Evolutionary conservation across 148 eudicot species (phyloP).

Genomic region (Camellia japonica): DNA sequence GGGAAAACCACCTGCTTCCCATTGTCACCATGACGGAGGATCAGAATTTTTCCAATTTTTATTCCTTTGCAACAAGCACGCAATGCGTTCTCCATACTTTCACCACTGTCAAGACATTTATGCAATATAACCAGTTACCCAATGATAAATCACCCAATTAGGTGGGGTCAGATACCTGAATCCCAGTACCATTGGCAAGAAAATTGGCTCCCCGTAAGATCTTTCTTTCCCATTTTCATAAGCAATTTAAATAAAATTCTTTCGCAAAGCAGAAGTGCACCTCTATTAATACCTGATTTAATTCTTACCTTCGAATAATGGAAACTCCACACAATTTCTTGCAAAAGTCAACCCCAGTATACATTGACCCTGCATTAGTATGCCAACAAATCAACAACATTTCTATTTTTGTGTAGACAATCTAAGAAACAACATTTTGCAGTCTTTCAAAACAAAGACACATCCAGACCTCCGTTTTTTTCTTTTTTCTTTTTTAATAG

Average conservation of each 20-base stretch:
- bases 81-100: constrained; percentile 97
- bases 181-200: too few relatives aligned
- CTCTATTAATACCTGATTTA: constrained; percentile 16
- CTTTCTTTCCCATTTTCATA: not conserved
- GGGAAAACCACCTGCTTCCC: constrained; percentile 71
- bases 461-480: not conserved
- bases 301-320: constrained; percentile 81
- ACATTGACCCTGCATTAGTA: constrained; percentile 70
- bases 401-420: not conserved
- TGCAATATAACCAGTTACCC: constrained; percentile 5
- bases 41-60: constrained; percentile 92
- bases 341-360: constrained; percentile 95
- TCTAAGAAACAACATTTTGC: not conserved
- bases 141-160: not conserved
- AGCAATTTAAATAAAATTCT: not conserved
- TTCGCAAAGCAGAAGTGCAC: constrained; percentile 4
- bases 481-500: not conserved
- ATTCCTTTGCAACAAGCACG: constrained; percentile 99
- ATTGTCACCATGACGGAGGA: constrained; percentile 92
- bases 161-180: not conserved
- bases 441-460: not conserved
- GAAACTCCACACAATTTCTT: constrained; percentile 94
- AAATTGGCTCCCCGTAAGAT: too few relatives aligned
- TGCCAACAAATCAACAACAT: constrained; percentile 10
- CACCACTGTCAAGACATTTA: constrained; percentile 48